Percentiles rank a stretch among this genome's conserved stretches.
Conservation (phyloP, 2,329 filamentous ascomycete genomes). For the Venturia aucupariae region DNA sequence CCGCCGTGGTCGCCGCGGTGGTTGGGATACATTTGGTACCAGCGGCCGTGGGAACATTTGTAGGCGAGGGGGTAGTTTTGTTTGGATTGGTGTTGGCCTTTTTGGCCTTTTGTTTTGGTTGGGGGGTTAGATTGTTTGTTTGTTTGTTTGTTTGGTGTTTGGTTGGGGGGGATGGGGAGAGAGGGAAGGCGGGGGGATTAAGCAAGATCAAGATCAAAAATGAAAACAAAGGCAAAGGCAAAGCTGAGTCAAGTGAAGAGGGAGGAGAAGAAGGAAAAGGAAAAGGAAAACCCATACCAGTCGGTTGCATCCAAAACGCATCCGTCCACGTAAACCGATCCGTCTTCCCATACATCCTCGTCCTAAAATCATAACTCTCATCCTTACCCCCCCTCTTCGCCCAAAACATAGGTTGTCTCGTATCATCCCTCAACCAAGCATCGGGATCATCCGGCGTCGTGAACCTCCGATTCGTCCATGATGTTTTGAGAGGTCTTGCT, state of each 20-base stretch:
- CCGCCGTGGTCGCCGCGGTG: slow-evolving; percentile 2
- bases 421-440: slow-evolving; percentile 11
- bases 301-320: slow-evolving; percentile 15
- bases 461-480: background rate
- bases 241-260: no score
- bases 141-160: no score
- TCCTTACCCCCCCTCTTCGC: slow-evolving; percentile 16
- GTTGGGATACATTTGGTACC: slow-evolving; percentile 4
- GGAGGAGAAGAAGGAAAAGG: background rate
- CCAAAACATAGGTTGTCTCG: slow-evolving; percentile 6
- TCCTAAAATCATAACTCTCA: slow-evolving; percentile 28
- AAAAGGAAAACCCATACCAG: background rate
- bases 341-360: slow-evolving; percentile 25
- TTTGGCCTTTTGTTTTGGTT: background rate
- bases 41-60: slow-evolving; percentile 9
- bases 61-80: slow-evolving; percentile 6
- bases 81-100: slow-evolving; percentile 3
- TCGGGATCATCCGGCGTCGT: slow-evolving; percentile 19
- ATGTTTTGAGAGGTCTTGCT: slow-evolving; percentile 21
- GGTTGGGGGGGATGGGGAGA: background rate
- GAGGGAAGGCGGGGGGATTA: no score
- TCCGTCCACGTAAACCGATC: slow-evolving; percentile 25
- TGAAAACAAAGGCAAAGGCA: no score
- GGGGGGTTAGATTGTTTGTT: no score
- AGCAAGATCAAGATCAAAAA: no score